Percentiles rank a stretch among this genome's conserved stretches.
phyloP scores from a whole-genome alignment of 345 rosid species.

The Trapa bicornis region DNA sequence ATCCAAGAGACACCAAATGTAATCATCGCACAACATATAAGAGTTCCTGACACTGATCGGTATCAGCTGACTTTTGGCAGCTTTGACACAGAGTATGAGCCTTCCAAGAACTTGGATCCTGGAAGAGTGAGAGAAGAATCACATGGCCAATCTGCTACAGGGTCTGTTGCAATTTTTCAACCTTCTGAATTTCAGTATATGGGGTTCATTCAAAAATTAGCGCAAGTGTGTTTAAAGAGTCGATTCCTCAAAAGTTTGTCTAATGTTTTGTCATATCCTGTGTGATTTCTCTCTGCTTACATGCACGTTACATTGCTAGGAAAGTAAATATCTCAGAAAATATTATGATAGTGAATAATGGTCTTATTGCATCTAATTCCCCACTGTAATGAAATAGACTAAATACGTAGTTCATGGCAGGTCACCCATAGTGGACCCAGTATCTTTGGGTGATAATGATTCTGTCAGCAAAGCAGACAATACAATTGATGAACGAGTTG shows the following conservation, averaged over 20 bases:
- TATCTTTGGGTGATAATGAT: slow-evolving; percentile 29
- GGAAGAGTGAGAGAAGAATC: slow-evolving; percentile 38
- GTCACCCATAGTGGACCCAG: slow-evolving; percentile 25
- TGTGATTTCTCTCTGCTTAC: background rate
- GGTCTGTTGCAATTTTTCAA: slow-evolving; percentile 28
- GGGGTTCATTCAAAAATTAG: background rate
- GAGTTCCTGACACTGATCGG: slow-evolving; percentile 72
- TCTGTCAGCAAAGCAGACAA: slow-evolving; percentile 34
- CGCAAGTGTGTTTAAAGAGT: background rate
- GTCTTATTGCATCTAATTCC: background rate
- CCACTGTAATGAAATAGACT: background rate
- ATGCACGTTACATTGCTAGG: background rate
- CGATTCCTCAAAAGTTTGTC: background rate
- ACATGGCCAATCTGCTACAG: slow-evolving; percentile 34
- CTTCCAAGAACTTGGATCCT: slow-evolving; percentile 22
- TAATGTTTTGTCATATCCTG: background rate
- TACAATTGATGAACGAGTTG: slow-evolving; percentile 33
- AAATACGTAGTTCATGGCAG: slow-evolving; percentile 25
- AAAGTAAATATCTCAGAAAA: background rate
- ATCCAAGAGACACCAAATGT: slow-evolving; percentile 55
- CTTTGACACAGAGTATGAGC: slow-evolving; percentile 51
- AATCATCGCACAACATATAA: slow-evolving; percentile 73
- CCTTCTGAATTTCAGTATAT: background rate
- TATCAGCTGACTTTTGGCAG: slow-evolving; percentile 74
- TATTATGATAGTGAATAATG: background rate